Conservation (phyloP, 805 yeast species). For the Yarrowia deformans region DNA sequence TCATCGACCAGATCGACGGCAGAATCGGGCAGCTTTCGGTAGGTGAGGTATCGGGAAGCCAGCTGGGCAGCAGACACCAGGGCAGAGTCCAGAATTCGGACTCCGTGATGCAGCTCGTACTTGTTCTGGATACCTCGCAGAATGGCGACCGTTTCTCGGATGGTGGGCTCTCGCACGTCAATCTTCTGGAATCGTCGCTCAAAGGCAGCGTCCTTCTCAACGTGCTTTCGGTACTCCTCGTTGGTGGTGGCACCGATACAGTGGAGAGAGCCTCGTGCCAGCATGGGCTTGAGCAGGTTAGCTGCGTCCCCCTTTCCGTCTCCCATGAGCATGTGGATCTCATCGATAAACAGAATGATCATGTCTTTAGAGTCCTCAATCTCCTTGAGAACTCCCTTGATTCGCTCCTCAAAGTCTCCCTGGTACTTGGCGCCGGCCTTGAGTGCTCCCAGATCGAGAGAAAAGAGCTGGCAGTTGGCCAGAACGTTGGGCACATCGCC, state of each 20-base stretch:
- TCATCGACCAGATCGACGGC: slow-evolving; percentile 97
- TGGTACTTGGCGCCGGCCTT: slow-evolving; percentile 99
- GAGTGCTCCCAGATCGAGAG: slow-evolving; percentile 92
- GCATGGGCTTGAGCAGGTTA: slow-evolving; percentile 93
- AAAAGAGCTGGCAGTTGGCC: slow-evolving; percentile 79
- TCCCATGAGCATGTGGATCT: slow-evolving; percentile 99
- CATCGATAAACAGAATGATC: slow-evolving; percentile 93
- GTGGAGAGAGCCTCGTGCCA: slow-evolving; percentile 94
- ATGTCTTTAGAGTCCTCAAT: slow-evolving; percentile 85
- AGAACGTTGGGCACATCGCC: slow-evolving; percentile 92
- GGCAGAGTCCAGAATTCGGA: slow-evolving; percentile 92
- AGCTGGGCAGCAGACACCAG: slow-evolving; percentile 92
- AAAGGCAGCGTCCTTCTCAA: slow-evolving; percentile 97
- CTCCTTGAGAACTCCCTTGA: slow-evolving; percentile 94
- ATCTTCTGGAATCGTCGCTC: slow-evolving; percentile 98
- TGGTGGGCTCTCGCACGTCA: slow-evolving; percentile 93
- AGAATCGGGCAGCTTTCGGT: slow-evolving; percentile 94
- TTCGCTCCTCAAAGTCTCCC: slow-evolving; percentile 98
- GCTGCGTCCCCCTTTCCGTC: slow-evolving; percentile 98
- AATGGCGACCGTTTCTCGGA: slow-evolving; percentile 92
- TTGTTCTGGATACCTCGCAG: slow-evolving; percentile 94
- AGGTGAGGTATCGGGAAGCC: slow-evolving; percentile 92
- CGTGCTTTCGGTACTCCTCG: slow-evolving; percentile 88
- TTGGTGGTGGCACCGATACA: slow-evolving; percentile 99
- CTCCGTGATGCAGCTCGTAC: slow-evolving; percentile 98